phyloP scores from a whole-genome alignment of 345 rosid species.

The Geranium brycei region DNA sequence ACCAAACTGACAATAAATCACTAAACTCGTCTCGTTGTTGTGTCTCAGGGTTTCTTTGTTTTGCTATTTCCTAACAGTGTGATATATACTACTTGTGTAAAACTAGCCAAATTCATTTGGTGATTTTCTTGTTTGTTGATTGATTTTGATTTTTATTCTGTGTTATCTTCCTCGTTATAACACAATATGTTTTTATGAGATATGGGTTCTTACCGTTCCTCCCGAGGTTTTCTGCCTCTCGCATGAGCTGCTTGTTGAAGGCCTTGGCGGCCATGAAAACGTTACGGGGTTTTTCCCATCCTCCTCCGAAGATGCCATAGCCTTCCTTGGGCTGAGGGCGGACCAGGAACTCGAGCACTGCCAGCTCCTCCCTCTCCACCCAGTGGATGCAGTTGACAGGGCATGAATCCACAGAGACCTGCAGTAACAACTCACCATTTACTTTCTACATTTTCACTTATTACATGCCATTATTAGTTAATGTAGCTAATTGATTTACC shows the following conservation, averaged over 20 bases:
- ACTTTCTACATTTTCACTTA: no score
- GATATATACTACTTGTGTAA: no score
- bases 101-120: no score
- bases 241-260: conserved; percentile 28
- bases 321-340: conserved; percentile 36
- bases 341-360: conserved; percentile 37
- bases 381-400: conserved; percentile 56
- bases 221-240: conserved; percentile 9
- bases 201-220: conserved; percentile 10
- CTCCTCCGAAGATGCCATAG: conserved; percentile 48
- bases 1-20: no score
- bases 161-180: no score
- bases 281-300: conserved; percentile 47
- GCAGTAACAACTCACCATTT: neutral
- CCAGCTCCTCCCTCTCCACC: conserved; percentile 42
- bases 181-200: no score
- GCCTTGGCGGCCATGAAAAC: conserved; percentile 44
- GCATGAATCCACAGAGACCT: conserved; percentile 50
- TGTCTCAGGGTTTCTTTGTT: no score
- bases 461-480: no score
- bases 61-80: no score
- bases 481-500: conserved; percentile 14
- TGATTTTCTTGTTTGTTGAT: no score
- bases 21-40: no score
- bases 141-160: no score